Conservation (phyloP, 441 rosid genomes). For the Adansonia gregorii region DNA sequence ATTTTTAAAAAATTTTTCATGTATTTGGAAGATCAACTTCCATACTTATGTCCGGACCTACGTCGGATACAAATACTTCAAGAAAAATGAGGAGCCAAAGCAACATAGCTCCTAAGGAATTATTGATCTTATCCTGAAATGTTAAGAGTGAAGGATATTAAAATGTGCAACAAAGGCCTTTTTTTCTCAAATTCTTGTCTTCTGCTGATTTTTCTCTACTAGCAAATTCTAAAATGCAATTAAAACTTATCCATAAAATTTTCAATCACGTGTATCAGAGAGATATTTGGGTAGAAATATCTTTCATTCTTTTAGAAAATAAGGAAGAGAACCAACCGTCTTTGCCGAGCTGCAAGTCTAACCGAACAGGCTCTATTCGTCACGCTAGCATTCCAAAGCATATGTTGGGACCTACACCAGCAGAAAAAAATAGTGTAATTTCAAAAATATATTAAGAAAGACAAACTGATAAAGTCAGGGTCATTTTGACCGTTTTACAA, state of each 20-base stretch:
- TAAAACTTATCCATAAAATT: neutral
- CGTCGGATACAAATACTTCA: too few relatives aligned
- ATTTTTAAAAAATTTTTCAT: too few relatives aligned
- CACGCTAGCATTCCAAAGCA: constrained; percentile 57
- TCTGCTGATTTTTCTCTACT: neutral
- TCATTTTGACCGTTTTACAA: neutral
- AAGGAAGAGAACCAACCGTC: constrained; percentile 32
- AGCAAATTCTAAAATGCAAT: neutral
- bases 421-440: neutral
- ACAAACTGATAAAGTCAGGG: neutral
- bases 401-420: constrained; percentile 54
- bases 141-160: neutral
- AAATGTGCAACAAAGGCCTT: neutral
- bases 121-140: neutral
- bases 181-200: neutral
- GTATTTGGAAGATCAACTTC: too few relatives aligned
- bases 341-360: constrained; percentile 18
- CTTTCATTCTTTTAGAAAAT: neutral
- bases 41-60: too few relatives aligned
- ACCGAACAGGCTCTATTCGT: constrained; percentile 4
- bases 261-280: neutral
- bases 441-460: neutral
- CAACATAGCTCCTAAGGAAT: neutral
- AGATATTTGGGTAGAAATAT: neutral
- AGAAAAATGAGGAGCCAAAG: too few relatives aligned